Evolutionary conservation across 495 filamentous ascomycete genomes (phyloP), one percentile per base, ranked within the genome.

Genomic region (Xylaria telfairii): DNA sequence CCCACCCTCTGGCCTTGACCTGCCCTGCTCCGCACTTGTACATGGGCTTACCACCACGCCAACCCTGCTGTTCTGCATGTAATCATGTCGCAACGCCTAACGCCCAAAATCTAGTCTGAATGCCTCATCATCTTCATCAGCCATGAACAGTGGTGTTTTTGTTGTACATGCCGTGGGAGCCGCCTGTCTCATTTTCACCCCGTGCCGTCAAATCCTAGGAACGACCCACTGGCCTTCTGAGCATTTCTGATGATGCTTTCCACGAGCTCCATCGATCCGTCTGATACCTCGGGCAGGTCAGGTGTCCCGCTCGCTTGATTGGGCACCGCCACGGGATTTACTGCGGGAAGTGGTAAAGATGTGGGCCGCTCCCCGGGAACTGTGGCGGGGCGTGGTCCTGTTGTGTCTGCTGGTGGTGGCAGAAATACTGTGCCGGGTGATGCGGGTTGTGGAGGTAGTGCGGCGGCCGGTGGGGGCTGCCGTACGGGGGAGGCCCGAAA

Each of bases 211-310:
- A 34, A 30, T 21, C 30, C 67, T 42, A 7, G 28, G 34, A 61
- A 76, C 6, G 72, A 70, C 26, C 68, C 70, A 53, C 76, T 77
- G 21, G 74, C 75, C 53, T 72, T 69, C 26, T 75, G 73, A 15
- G 76, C 76, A 65, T 74, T 73, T 39, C 71, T 69, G n/a, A 87
- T 84, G 71, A 87, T 83, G 73, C 81, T 81, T 76, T 87, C 83
- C 51, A 87, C 77, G n/a, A 87, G 66, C 39, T 81, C 81, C 72
- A 81, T 80, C 6, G 82, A 82, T 54, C 84, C 82, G n/a, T 77
- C 76, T 19, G 83, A 79, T 19, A 83, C 77, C 72, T 82, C 82
- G 12, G 79, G 77, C 34, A 81, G 74, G 42, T 80, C 78, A 32
- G 65, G 66, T 19, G 74, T 62, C 9, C 65, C 49, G 17, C 46